Evolutionary conservation across 208 protist genomes (phyloP), one percentile per base, ranked within the genome.

Genomic region (Leishmania amazonensis): DNA sequence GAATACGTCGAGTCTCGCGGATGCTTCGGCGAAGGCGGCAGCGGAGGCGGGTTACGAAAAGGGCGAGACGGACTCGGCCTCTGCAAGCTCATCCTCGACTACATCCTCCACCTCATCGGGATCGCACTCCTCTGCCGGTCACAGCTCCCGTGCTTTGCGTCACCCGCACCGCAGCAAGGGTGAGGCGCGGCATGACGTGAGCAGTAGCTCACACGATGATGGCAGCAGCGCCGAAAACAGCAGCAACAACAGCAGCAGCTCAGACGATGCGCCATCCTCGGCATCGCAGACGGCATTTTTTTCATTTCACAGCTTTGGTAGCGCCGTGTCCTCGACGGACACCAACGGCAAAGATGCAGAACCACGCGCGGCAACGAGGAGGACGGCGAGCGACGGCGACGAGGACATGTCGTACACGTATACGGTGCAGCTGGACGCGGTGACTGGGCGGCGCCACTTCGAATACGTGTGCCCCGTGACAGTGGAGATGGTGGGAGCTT

Each of bases 381-480:
- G 6, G 15, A 13, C 19, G 54, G 76, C n/a, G 7, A 38, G 51
- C 51, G 38, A 53, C 47, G 79, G 75, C 0, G 75, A 83, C 19
- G 85, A 88, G 68, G 80, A 86, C 58, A 67, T 76, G 54, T 62
- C 75, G 13, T 88, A 87, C 60, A n/a, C 81, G 65, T 91, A 89
- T 81, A 78, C 67, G 3, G 85, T 81, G 24, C 85, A 85, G 49
- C n/a, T 85, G n/a, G 84, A 91, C 51, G 62, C 80, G 0, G 78
- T 83, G 24, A 83, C 84, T 8, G 60, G 67, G 54, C 71, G 45
- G 35, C 88, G 88, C 35, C 87, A 78, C 80, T 87, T 91, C 60
- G 83, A 87, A 47, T 91, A 91, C 83, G 54, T 75, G 38, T 81
- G 85, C 40, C 88, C 88, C n/a, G 65, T 91, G 42, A 89, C 88